phyloP scores from a whole-genome alignment of 1,284 basidiomycete genomes.

The Mycosarcoma mackinlayi region DNA sequence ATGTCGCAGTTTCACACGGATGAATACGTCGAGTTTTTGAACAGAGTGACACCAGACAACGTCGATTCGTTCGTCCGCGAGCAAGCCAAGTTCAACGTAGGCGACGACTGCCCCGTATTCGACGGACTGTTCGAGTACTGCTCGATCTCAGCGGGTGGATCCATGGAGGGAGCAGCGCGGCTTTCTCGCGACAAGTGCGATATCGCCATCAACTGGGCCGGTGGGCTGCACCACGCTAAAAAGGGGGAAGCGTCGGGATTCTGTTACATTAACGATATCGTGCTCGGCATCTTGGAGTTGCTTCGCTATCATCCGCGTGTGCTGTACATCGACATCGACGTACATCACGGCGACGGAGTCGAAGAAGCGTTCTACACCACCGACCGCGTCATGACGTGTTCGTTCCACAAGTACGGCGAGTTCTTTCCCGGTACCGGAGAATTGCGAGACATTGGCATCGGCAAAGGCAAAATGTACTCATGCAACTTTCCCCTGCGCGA shows the following conservation, averaged over 20 bases:
- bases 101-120: conserved; percentile 98
- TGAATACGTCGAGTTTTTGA: conserved; percentile 90
- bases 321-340: conserved; percentile 98
- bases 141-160: conserved; percentile 96
- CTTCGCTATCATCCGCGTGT: conserved; percentile 93
- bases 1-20: conserved; percentile 96
- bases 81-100: conserved; percentile 93
- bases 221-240: conserved; percentile 96
- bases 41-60: conserved; percentile 84
- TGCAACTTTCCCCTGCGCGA: conserved; percentile 95
- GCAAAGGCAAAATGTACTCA: conserved; percentile 79
- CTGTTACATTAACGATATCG: conserved; percentile 99
- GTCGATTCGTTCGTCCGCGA: conserved; percentile 90
- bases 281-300: conserved; percentile 94
- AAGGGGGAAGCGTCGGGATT: conserved; percentile 98
- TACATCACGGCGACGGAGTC: conserved; percentile 98
- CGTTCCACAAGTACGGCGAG: conserved; percentile 99
- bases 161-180: conserved; percentile 98
- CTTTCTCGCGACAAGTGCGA: conserved; percentile 97
- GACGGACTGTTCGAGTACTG: conserved; percentile 98
- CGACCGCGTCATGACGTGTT: conserved; percentile 97
- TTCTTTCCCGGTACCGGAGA: conserved; percentile 99
- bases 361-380: conserved; percentile 99
- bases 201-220: conserved; percentile 98
- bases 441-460: conserved; percentile 90